phyloP scores from a whole-genome alignment of 768 basidiomycete genomes.

The Paxillus involutus region DNA sequence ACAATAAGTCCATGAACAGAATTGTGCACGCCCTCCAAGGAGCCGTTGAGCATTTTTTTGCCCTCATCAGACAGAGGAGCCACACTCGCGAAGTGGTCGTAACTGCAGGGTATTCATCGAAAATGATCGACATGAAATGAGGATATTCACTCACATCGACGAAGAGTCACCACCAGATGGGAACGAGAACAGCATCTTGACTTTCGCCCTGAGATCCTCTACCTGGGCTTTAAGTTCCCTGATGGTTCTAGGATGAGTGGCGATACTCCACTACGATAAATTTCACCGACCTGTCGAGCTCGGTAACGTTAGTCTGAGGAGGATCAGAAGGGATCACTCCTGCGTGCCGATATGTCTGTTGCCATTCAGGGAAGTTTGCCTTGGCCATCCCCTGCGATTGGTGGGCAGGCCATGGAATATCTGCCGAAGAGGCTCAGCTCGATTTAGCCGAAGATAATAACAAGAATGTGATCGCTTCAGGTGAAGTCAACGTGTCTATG shows the following conservation, averaged over 20 bases:
- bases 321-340: constrained; percentile 4
- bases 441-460: constrained; percentile 10
- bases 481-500: constrained; percentile 3
- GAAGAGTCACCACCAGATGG: constrained; percentile 9
- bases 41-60: constrained; percentile 11
- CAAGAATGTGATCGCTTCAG: constrained; percentile 20
- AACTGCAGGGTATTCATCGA: constrained; percentile 12
- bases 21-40: constrained; percentile 25
- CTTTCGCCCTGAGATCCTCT: constrained; percentile 8
- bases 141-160: constrained; percentile 3
- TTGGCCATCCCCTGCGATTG: too few relatives aligned
- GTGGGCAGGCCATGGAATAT: constrained; percentile 21
- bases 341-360: constrained; percentile 19
- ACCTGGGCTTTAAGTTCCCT: constrained; percentile 19
- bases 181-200: constrained; percentile 24
- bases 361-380: constrained; percentile 8
- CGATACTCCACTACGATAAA: background rate
- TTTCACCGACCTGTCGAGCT: constrained; percentile 14
- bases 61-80: constrained; percentile 16
- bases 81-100: constrained; percentile 29
- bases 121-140: background rate
- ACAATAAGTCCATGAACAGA: constrained; percentile 17
- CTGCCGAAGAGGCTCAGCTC: constrained; percentile 2
- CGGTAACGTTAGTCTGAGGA: constrained; percentile 7
- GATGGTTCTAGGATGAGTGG: background rate